Conservation (phyloP, 2,329 filamentous ascomycete species). For the Fusarium pilosicola region DNA sequence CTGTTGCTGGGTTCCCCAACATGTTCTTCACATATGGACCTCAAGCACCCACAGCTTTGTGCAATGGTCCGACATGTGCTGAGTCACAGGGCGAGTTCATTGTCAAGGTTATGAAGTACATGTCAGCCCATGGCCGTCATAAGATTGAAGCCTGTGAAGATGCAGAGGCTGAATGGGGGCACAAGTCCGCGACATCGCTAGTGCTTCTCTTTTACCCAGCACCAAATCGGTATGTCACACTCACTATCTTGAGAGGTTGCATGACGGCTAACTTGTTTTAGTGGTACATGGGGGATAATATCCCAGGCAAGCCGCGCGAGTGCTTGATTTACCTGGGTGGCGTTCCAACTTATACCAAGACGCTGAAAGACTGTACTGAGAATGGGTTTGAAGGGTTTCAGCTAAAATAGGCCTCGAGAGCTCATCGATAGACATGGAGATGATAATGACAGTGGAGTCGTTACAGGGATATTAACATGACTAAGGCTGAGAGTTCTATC, state of each 20-base stretch:
- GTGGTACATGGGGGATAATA: background rate
- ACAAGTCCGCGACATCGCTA: background rate
- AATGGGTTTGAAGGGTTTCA: background rate
- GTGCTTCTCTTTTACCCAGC: background rate
- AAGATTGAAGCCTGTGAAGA: background rate
- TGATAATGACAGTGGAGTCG: background rate
- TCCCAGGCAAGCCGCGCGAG: background rate
- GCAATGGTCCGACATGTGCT: background rate
- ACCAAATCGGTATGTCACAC: background rate
- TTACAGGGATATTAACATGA: rapidly evolving
- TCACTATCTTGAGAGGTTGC: no score
- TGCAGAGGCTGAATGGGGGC: background rate
- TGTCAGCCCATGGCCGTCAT: background rate
- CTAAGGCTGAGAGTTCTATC: rapidly evolving
- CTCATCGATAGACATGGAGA: rapidly evolving
- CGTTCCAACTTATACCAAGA: background rate
- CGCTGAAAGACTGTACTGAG: background rate
- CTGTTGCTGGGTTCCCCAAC: background rate
- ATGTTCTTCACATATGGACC: slow-evolving; percentile 21
- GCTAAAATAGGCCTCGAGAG: background rate
- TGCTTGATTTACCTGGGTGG: background rate
- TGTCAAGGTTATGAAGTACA: background rate
- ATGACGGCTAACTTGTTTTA: background rate
- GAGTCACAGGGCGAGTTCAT: background rate
- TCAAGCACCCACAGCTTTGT: background rate